phyloP scores from a whole-genome alignment of 768 basidiomycete species.

The Obba rivulosa region DNA sequence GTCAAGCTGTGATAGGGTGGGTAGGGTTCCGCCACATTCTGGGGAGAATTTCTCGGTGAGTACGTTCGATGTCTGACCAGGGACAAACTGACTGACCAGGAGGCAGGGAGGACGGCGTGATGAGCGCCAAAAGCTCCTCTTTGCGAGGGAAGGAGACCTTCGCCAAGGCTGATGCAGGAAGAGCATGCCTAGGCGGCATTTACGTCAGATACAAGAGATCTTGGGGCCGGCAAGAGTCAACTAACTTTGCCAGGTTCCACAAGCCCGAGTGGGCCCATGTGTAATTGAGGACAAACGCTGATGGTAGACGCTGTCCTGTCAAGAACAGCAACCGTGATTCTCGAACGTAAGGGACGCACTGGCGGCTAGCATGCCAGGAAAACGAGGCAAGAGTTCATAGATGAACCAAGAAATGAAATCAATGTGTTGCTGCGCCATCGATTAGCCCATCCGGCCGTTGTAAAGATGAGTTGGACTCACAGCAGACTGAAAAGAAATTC shows the following conservation, averaged over 20 bases:
- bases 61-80: constrained; percentile 6
- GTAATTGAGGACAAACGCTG: constrained; percentile 70
- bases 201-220: constrained; percentile 1
- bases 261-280: constrained; percentile 68
- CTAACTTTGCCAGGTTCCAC: constrained; percentile 63
- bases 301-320: constrained; percentile 2
- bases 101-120: constrained; percentile 49
- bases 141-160: constrained; percentile 63
- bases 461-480: constrained; percentile 33
- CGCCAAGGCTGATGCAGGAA: constrained; percentile 55
- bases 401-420: constrained; percentile 62
- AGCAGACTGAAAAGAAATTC: constrained; percentile 47
- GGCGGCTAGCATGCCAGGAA: constrained; percentile 73
- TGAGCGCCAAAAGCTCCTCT: constrained; percentile 49
- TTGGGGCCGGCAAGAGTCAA: constrained; percentile 8
- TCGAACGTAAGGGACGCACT: constrained; percentile 11
- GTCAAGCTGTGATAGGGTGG: constrained; percentile 42
- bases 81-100: constrained; percentile 38
- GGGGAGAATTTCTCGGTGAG: constrained; percentile 19
- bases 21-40: constrained; percentile 69
- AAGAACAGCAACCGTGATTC: constrained; percentile 10
- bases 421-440: constrained; percentile 37
- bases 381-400: constrained; percentile 62
- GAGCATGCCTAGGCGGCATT: constrained; percentile 42
- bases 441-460: constrained; percentile 4